Evolutionary conservation across 1,284 basidiomycete genomes (phyloP), one percentile per base, ranked within the genome.

Genomic region (Trametes versicolor): DNA sequence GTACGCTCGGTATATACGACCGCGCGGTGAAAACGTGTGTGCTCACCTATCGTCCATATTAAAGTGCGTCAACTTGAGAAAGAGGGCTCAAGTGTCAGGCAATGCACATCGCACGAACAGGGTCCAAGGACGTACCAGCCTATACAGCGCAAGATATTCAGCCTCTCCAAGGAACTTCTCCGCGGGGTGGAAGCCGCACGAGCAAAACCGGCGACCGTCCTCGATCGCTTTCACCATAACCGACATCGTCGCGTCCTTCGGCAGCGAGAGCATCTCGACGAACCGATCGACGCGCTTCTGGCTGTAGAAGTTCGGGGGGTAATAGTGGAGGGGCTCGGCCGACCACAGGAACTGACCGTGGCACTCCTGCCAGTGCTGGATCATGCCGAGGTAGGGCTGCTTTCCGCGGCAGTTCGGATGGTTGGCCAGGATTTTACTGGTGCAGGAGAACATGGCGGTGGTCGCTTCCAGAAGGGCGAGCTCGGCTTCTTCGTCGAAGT

Each of bases 301-400:
- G 21, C 2, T 21, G 45, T 25, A 21, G 45, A 8, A 17, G 29
- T 45, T 9, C 25, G 21, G 13, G 19, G 21, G n/a, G 21, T 10
- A 21, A 21, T 53, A 29, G 13, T 15, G 6, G 25, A n/a, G 13
- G 41, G 12, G 12, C 15, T 59, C 45, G 9, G 36, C 3, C 36
- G 57, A 39, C 57, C 47, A 58, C 21, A 17, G 23, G 12, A 9
- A 19, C 27, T 9, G 25, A 9, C 39, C 34, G 37, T 62, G 64
- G 36, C 29, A 6, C 17, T 49, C 3, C 51, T 65, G 64, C 56
- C 55, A 58, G 23, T 65, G 64, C 52, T 62, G 56, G 12, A 65
- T 34, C 21, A 58, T 8, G 43, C 52, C 64, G 17, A 32, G 27
- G 29, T 23, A 50, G 36, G 64, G 29, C 29, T 53, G 50, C 25